A percentile compares a stretch with the other conserved stretches of the same genome.
Evolutionary conservation across 78 protist genomes (phyloP).

Genomic region (Mantamonas sphyraenae): DNA sequence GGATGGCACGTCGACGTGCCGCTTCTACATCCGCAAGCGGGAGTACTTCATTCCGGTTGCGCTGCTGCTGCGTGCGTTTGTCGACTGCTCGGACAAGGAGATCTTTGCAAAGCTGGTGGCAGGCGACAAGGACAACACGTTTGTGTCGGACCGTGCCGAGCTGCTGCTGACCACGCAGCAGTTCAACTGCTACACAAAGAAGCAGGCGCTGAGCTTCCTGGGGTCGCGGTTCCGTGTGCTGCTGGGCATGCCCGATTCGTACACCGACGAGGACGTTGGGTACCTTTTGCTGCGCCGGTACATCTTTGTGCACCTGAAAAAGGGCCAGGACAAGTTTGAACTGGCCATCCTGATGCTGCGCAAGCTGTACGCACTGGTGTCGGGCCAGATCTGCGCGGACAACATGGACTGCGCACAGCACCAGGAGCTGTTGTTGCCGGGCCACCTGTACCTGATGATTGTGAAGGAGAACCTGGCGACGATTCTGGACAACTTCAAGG

Average conservation of each 20-base stretch:
- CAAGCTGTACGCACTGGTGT: conserved; percentile 61
- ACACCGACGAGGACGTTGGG: conserved; percentile 15
- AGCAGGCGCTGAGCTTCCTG: conserved; percentile 36
- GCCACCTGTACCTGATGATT: conserved; percentile 50
- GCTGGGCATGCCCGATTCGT: neutral
- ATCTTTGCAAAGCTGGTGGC: conserved; percentile 48
- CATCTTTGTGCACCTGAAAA: conserved; percentile 75
- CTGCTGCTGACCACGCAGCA: conserved; percentile 40
- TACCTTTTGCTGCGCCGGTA: conserved; percentile 27
- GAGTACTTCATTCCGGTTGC: conserved; percentile 80
- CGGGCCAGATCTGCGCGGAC: conserved; percentile 56
- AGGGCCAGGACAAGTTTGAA: conserved; percentile 59
- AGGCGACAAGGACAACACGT: conserved; percentile 40
- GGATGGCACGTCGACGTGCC: neutral
- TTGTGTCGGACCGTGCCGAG: conserved; percentile 61
- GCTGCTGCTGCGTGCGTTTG: conserved; percentile 36
- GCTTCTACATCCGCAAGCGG: conserved; percentile 29
- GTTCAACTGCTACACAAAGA: conserved; percentile 18
- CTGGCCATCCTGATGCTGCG: conserved; percentile 61
- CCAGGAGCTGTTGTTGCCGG: conserved; percentile 80
- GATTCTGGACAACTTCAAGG: neutral
- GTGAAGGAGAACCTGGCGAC: conserved; percentile 15
- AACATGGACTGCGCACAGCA: conserved; percentile 63
- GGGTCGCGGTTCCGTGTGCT: conserved; percentile 24
- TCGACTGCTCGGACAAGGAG: conserved; percentile 48